Evolutionary conservation across 495 filamentous ascomycete species (phyloP), one percentile per base, ranked within the genome.

Genomic region (Aspergillus ostianus): DNA sequence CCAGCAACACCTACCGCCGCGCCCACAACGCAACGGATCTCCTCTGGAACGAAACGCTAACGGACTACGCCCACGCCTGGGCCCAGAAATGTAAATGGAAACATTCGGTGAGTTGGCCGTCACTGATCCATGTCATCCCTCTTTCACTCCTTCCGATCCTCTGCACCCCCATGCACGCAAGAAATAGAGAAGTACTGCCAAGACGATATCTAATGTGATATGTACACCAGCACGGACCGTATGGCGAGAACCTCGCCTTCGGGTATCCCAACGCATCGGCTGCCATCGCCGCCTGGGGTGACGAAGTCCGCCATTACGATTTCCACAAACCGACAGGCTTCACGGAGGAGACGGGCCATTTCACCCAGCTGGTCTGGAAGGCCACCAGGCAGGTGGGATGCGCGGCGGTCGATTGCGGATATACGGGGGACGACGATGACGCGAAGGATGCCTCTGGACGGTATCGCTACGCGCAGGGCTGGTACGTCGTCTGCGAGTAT

Each of bases 401-500:
- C 69, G 88, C 81, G 41, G 72, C 81, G 47, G 71, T 77, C 56
- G 69, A 84, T 57, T 93, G 90, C 58, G 80, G 76, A 20, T 74
- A 73, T 19, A 47, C 47, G 13, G 20, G 17, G 19, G 51, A 46
- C 13, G 15, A 8, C 15, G 62, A 8, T 15, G 60, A 64, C n/a
- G 53, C 21, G 44, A 48, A 55, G 29, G 30, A 67, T 50, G 64
- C 36, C 27, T 53, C 47, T 5, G 60, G 61, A 15, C 50, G 59
- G 3, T 27, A 32, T 12, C 32, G 41, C 52, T 65, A 30, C 20
- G 80, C 79, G 10, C 75, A 79, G 26, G 86, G 88, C 7, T 92
- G 86, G 87, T 90, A 83, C 67, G 76, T 94, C 23, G 90, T 89
- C 17, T 96, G 91, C 72, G 89, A 93, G 76, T 96, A 94, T 72